Evolutionary conservation across 2,329 filamentous ascomycete genomes (phyloP).

Genomic region (Colletotrichum sp.): DNA sequence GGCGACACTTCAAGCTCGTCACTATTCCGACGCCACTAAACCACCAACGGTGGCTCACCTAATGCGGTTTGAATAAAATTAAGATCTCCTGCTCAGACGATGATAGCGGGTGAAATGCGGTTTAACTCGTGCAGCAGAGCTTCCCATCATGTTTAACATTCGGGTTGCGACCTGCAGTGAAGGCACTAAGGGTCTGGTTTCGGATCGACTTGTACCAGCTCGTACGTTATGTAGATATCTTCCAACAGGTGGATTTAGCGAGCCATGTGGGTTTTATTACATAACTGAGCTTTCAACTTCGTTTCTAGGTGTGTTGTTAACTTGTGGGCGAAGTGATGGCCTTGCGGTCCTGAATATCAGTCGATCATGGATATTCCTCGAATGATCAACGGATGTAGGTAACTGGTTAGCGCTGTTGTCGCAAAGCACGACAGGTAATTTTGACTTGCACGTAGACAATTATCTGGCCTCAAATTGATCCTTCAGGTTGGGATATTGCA

Average conservation of each 20-base stretch:
- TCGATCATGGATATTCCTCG: background rate
- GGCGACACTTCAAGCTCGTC: background rate
- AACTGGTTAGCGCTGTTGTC: background rate
- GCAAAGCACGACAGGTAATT: background rate
- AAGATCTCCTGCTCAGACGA: background rate
- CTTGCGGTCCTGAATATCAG: background rate
- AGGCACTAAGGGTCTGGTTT: background rate
- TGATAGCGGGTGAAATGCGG: background rate
- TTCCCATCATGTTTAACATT: background rate
- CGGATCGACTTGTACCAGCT: background rate
- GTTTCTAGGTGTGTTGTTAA: background rate
- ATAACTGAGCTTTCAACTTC: background rate
- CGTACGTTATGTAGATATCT: background rate
- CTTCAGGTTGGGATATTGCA: background rate
- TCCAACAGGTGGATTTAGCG: background rate
- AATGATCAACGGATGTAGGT: background rate
- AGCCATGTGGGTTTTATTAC: background rate
- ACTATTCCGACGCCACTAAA: background rate
- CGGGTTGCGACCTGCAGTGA: background rate
- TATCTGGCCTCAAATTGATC: background rate
- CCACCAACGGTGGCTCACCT: background rate
- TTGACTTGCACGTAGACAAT: background rate
- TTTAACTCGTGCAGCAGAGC: background rate
- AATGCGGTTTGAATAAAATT: background rate
- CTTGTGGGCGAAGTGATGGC: background rate